These are phyloP conservation scores for Tolypocladium tundrense DNA, from an alignment of 2,329 filamentous ascomycete genomes.

Conservation along the genomic window DNA sequence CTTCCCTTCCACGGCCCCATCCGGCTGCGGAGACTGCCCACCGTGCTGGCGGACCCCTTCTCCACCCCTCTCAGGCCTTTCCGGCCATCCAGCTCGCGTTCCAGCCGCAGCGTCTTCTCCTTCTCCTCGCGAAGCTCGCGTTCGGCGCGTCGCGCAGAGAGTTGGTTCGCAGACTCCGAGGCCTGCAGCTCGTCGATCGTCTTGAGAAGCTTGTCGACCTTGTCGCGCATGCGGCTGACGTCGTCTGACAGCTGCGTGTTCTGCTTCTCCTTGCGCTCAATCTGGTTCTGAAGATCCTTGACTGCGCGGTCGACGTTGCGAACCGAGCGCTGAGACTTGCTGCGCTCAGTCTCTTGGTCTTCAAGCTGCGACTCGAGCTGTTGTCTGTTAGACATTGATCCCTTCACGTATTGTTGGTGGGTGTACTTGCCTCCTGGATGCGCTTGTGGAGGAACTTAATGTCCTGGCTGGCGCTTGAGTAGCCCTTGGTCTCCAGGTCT, in stretches of 20 bases:
- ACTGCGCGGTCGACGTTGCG: conserved; percentile 91
- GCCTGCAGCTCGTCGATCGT: conserved; percentile 92
- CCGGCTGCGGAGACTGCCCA: conserved; percentile 26
- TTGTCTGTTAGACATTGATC: conserved; percentile 14
- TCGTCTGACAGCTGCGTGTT: conserved; percentile 75
- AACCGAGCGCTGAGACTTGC: conserved; percentile 73
- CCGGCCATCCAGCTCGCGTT: conserved; percentile 78
- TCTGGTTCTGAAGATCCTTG: conserved; percentile 83
- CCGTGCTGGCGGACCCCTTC: conserved; percentile 41
- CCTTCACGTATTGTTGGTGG: background rate
- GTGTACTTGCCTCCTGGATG: conserved; percentile 74
- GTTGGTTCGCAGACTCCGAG: conserved; percentile 70
- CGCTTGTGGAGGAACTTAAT: conserved; percentile 90
- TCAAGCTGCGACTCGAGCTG: conserved; percentile 85
- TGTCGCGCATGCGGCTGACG: conserved; percentile 75
- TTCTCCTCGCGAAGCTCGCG: conserved; percentile 81
- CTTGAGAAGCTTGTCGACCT: conserved; percentile 76
- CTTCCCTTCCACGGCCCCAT: conserved; percentile 23
- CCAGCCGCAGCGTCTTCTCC: conserved; percentile 71
- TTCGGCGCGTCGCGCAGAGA: conserved; percentile 76
- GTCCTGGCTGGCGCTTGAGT: conserved; percentile 87
- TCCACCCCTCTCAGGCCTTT: conserved; percentile 62
- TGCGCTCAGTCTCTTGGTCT: conserved; percentile 67
- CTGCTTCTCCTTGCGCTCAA: conserved; percentile 87
- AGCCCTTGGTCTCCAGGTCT: conserved; percentile 94